Percentiles rank a stretch among this genome's conserved stretches.
phyloP scores from a whole-genome alignment of 1,284 basidiomycete species.

The Baeospora myosura region DNA sequence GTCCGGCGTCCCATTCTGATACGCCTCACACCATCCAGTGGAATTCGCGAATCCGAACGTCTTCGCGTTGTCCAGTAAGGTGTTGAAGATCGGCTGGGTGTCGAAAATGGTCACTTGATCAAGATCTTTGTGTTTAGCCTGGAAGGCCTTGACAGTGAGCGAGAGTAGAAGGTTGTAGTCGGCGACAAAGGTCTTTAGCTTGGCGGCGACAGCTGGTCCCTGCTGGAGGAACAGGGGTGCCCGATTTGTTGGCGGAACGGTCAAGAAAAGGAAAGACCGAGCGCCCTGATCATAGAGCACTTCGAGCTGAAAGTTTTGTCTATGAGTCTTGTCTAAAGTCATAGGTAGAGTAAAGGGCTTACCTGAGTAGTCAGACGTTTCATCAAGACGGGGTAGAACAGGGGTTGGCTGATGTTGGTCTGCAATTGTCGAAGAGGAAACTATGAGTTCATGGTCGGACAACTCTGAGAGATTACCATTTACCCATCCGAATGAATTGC shows the following conservation, averaged over 20 bases:
- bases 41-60: constrained; percentile 50
- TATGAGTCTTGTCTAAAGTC: too few relatives aligned
- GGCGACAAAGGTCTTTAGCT: constrained; percentile 34
- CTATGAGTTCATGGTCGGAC: too few relatives aligned
- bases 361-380: constrained; percentile 51
- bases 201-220: constrained; percentile 30
- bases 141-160: constrained; percentile 32
- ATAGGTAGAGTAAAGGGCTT: constrained; percentile 5
- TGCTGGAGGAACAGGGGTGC: constrained; percentile 48
- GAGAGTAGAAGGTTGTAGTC: constrained; percentile 47
- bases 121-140: constrained; percentile 33
- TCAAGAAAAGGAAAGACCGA: constrained; percentile 58
- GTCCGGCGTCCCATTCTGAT: constrained; percentile 48
- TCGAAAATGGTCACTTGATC: constrained; percentile 43
- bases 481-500: constrained; percentile 48
- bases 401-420: constrained; percentile 47
- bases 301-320: constrained; percentile 36
- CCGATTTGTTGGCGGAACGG: constrained; percentile 57
- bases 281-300: constrained; percentile 46
- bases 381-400: constrained; percentile 48
- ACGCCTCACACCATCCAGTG: constrained; percentile 53
- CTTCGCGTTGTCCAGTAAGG: constrained; percentile 42
- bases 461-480: too few relatives aligned
- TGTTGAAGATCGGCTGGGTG: constrained; percentile 51
- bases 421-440: constrained; percentile 16